phyloP scores from a whole-genome alignment of 495 filamentous ascomycete species.

The Tricharina praecox region DNA sequence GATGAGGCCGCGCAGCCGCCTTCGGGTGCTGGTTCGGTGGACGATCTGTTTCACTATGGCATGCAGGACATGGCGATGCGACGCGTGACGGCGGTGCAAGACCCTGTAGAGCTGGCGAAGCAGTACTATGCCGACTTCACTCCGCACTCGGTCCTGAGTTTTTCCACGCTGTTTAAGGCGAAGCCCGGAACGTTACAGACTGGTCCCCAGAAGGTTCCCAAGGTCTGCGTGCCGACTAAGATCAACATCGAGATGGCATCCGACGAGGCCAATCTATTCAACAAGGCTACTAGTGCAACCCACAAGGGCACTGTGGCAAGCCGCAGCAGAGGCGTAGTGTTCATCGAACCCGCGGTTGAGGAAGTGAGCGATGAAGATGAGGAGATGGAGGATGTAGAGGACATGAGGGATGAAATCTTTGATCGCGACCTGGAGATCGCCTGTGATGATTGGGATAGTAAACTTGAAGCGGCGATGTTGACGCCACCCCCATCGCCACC shows the following conservation, averaged over 20 bases:
- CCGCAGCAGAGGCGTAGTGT: constrained; percentile 35
- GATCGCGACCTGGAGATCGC: constrained; percentile 60
- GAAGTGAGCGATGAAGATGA: constrained; percentile 39
- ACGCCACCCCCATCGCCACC: constrained; percentile 13
- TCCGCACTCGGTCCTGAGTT: constrained; percentile 29
- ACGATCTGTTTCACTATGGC: constrained; percentile 12
- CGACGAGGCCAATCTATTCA: constrained; percentile 69
- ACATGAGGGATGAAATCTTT: constrained; percentile 43
- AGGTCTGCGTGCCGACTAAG: constrained; percentile 67
- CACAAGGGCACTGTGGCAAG: constrained; percentile 30
- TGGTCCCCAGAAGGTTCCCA: constrained; percentile 57
- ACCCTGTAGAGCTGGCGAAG: constrained; percentile 4
- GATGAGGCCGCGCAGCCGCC: not conserved
- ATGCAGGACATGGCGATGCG: constrained; percentile 5
- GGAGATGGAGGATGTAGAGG: constrained; percentile 43
- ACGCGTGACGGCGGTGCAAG: not conserved
- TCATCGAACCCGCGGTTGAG: constrained; percentile 29
- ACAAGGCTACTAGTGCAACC: constrained; percentile 36
- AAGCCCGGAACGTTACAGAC: constrained; percentile 51
- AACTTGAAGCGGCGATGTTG: constrained; percentile 30
- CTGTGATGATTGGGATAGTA: constrained; percentile 66
- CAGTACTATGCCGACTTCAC: constrained; percentile 24
- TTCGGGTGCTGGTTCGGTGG: constrained; percentile 26
- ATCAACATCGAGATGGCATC: constrained; percentile 62
- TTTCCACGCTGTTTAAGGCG: constrained; percentile 39